Base-by-base conservation (phyloP, 768 basidiomycete genomes). In the Termitomyces sp. region DNA sequence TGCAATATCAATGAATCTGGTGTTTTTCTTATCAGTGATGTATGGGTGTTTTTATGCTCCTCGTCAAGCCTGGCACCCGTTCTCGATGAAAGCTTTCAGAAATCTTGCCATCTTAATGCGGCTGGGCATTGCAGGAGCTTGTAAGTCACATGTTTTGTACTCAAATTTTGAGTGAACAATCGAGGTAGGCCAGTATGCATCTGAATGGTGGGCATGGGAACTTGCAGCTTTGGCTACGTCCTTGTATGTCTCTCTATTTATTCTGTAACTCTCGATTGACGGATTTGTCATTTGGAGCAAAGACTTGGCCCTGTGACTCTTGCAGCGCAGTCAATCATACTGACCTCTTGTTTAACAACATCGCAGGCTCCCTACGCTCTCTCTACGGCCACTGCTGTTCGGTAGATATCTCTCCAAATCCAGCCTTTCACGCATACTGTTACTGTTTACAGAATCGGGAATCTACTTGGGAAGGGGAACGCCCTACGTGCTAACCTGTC, bases 141-240 rank as follows among this genome's bases (percentile, higher is more conserved):
- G 86, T 80, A 55, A 55, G 77, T 68, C 18, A 2, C 9, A 36
- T 16, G 18, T 16, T 11, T 38, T 2, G 32, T 14, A 46, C 16
- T 9, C 51, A 9, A 9, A 10, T 22, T 48, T 26, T n/a, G 35
- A 24, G 22, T 14, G 48, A 33, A 60, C 18, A 2, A 33, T 44
- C 10, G 3, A 35, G 30, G 13, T 45, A 80, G 84, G 83, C 2
- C 92, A 92, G 69, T 85, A 82, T 3, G 91, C 90, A 0, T 86
- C 85, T 5, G 96, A 97, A 70, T 98, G 94, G 96, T 98, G 94
- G 94, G 87, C 88, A 35, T 96, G 95, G 95, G 94, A 96, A 71
- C 79, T 93, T 18, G 70, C 88, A 36, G 86, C 85, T 20, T 72
- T 83, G 2, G 79, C 75, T 18, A 80, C 81, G 2, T 78, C 77